A percentile compares a stretch with the other conserved stretches of the same genome.
phyloP scores from a whole-genome alignment of 2,329 filamentous ascomycete species.

The Neonectria ditissima region DNA sequence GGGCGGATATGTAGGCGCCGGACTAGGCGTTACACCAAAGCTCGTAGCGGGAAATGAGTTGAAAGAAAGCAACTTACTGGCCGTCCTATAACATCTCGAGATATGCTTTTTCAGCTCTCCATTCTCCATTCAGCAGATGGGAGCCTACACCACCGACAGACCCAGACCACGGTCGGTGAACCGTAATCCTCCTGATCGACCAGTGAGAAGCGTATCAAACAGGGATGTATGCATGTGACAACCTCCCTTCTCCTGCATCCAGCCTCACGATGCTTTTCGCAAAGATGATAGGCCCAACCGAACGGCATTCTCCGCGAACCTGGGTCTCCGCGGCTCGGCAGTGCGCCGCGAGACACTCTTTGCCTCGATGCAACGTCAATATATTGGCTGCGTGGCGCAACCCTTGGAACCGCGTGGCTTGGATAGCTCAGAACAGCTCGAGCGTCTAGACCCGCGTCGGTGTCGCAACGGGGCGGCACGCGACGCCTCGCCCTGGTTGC shows the following conservation, averaged over 20 bases:
- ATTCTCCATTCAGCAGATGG: background rate
- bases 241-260: conserved; percentile 30
- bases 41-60: conserved; percentile 8
- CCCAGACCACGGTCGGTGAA: conserved; percentile 16
- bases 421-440: conserved; percentile 5
- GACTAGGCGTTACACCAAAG: background rate
- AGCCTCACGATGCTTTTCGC: conserved; percentile 27
- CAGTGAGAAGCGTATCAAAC: conserved; percentile 2
- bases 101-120: background rate
- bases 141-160: conserved; percentile 25
- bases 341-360: conserved; percentile 12
- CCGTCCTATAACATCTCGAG: background rate
- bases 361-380: background rate
- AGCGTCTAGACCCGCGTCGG: conserved; percentile 16
- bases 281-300: conserved; percentile 24
- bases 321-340: conserved; percentile 15
- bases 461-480: conserved; percentile 8
- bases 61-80: background rate
- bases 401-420: conserved; percentile 14
- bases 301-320: conserved; percentile 10
- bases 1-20: conserved; percentile 1
- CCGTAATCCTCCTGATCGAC: background rate
- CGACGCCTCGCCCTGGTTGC: conserved; percentile 26
- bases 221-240: conserved; percentile 32
- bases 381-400: conserved; percentile 34